A percentile compares a stretch with the other conserved stretches of the same genome.
Evolutionary conservation across 345 rosid species (phyloP).

Genomic region (Barbarea vulgaris): DNA sequence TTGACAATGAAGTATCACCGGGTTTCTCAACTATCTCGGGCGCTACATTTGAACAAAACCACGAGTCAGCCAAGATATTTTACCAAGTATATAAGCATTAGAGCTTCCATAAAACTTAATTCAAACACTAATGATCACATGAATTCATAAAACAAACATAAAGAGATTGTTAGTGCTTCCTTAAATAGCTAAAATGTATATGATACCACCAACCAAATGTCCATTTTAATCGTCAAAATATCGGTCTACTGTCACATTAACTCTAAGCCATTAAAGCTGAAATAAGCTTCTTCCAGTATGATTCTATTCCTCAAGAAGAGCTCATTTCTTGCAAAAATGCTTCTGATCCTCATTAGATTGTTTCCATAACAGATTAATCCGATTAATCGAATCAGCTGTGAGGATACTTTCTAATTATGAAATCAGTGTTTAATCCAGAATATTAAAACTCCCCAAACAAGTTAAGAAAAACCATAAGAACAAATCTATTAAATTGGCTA

Average conservation of each 20-base stretch:
- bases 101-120: not conserved
- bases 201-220: not conserved
- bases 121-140: not conserved
- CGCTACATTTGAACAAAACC: slow-evolving; percentile 51
- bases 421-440: not conserved
- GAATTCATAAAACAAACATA: not conserved
- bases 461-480: not conserved
- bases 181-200: not conserved
- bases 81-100: not conserved
- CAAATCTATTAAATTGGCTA: not conserved
- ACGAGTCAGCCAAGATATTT: slow-evolving; percentile 20
- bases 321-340: not conserved
- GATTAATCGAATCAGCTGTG: not conserved
- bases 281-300: not conserved
- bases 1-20: slow-evolving; percentile 70
- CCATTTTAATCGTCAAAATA: slow-evolving; percentile 4
- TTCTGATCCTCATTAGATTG: slow-evolving; percentile 9
- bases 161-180: not conserved
- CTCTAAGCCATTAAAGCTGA: not conserved
- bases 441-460: not conserved
- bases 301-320: not conserved
- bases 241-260: not conserved
- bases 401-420: not conserved
- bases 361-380: slow-evolving; percentile 3
- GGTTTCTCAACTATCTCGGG: slow-evolving; percentile 96